Evolutionary conservation across 2,329 filamentous ascomycete species (phyloP).

Genomic region (Colletotrichum spinosum): DNA sequence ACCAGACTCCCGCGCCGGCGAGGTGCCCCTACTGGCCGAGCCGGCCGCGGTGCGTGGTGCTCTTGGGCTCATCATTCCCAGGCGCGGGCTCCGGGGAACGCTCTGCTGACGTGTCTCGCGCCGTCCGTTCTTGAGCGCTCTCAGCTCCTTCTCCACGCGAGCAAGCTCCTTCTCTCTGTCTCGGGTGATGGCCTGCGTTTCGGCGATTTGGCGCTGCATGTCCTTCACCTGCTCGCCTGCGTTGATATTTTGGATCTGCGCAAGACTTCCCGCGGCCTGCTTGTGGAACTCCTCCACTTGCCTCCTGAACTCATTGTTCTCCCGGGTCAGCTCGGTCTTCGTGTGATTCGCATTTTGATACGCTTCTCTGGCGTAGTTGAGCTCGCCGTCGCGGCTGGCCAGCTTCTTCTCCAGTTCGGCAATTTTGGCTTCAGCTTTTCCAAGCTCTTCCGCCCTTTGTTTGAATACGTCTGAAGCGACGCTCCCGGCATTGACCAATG

Average conservation of each 20-base stretch:
- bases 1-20: conserved; percentile 54
- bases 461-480: conserved; percentile 43
- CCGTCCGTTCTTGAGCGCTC: conserved; percentile 59
- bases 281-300: conserved; percentile 54
- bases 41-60: conserved; percentile 47
- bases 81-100: conserved; percentile 68
- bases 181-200: conserved; percentile 55
- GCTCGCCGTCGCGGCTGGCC: conserved; percentile 54
- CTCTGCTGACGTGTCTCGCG: conserved; percentile 68
- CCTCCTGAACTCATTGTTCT: conserved; percentile 59
- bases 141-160: conserved; percentile 61
- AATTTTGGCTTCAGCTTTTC: conserved; percentile 52
- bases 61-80: conserved; percentile 64
- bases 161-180: conserved; percentile 66
- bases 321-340: conserved; percentile 56
- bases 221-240: conserved; percentile 48
- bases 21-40: conserved; percentile 61
- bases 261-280: conserved; percentile 58
- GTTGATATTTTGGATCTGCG: conserved; percentile 61
- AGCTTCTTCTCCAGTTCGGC: conserved; percentile 54
- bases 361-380: conserved; percentile 66
- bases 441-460: conserved; percentile 55
- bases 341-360: conserved; percentile 70
- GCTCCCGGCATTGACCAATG: conserved; percentile 42
- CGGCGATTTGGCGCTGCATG: conserved; percentile 52